phyloP scores from a whole-genome alignment of 2,329 filamentous ascomycete genomes.

The Neonectria faginata region DNA sequence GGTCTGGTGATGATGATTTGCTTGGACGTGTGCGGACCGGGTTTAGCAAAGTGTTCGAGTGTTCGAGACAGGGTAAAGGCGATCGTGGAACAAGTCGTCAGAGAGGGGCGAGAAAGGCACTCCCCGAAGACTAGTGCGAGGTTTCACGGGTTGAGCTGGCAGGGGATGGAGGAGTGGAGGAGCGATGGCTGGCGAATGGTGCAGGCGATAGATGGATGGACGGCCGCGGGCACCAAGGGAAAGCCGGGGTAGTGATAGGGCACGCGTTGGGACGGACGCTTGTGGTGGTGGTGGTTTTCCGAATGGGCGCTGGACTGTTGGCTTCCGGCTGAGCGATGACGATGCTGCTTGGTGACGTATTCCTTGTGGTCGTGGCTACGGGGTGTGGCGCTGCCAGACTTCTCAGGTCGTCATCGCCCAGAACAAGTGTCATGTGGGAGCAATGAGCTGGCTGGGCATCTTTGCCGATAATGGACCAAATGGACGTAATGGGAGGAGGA shows the following conservation, averaged over 20 bases:
- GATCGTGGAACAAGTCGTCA: conserved; percentile 19
- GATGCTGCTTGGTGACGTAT: conserved; percentile 42
- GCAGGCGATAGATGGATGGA: conserved; percentile 19
- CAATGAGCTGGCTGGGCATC: neutral
- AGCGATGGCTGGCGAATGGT: neutral
- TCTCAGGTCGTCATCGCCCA: conserved; percentile 1
- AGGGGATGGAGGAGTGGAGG: neutral
- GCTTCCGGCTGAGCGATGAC: conserved; percentile 35
- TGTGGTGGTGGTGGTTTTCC: conserved; percentile 13
- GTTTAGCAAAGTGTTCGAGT: neutral
- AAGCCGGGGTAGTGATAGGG: conserved; percentile 11
- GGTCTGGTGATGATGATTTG: conserved; percentile 17
- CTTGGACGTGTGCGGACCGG: conserved; percentile 1
- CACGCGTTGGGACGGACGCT: conserved; percentile 29
- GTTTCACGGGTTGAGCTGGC: conserved; percentile 17
- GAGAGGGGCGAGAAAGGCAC: conserved; percentile 1
- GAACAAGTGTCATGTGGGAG: neutral
- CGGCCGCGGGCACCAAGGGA: conserved; percentile 14
- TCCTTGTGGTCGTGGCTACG: neutral
- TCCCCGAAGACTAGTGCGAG: conserved; percentile 10
- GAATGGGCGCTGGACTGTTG: conserved; percentile 19
- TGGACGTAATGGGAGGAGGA: neutral
- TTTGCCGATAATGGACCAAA: neutral
- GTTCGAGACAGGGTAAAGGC: conserved; percentile 10
- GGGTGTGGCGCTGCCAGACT: conserved; percentile 35